Conservation (phyloP, 345 rosid species). For the Turnera subulata region DNA sequence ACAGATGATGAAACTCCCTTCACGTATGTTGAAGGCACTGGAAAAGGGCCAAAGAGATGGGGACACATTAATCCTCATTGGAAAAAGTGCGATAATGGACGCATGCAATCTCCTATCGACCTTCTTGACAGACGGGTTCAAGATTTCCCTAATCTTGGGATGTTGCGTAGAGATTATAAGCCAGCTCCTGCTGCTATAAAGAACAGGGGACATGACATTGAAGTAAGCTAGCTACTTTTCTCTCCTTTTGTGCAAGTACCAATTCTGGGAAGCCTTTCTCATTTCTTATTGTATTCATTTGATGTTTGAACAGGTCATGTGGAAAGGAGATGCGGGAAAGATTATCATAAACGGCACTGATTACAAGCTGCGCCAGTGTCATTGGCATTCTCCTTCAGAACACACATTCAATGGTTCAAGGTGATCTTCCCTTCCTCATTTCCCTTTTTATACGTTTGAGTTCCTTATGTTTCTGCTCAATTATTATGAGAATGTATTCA, state of each 20-base stretch:
- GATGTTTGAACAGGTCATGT: constrained; percentile 35
- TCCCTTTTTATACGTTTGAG: not conserved
- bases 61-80: constrained; percentile 43
- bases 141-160: constrained; percentile 23
- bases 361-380: constrained; percentile 46
- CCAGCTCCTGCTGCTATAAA: constrained; percentile 50
- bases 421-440: constrained; percentile 16
- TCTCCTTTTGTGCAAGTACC: too few relatives aligned
- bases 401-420: constrained; percentile 56
- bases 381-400: constrained; percentile 76
- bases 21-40: constrained; percentile 31
- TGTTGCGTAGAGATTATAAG: constrained; percentile 41
- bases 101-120: constrained; percentile 68
- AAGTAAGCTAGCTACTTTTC: constrained; percentile 27
- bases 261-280: too few relatives aligned
- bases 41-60: constrained; percentile 51
- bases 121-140: constrained; percentile 26
- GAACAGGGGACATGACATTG: constrained; percentile 66
- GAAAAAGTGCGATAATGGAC: constrained; percentile 48
- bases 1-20: constrained; percentile 44
- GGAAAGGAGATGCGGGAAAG: constrained; percentile 70
- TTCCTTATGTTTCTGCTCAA: not conserved
- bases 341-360: constrained; percentile 41
- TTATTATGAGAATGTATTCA: not conserved
- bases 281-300: not conserved